Evolutionary conservation across 1,139 yeast species (phyloP).

Genomic region (Kodamaea derodonti): DNA sequence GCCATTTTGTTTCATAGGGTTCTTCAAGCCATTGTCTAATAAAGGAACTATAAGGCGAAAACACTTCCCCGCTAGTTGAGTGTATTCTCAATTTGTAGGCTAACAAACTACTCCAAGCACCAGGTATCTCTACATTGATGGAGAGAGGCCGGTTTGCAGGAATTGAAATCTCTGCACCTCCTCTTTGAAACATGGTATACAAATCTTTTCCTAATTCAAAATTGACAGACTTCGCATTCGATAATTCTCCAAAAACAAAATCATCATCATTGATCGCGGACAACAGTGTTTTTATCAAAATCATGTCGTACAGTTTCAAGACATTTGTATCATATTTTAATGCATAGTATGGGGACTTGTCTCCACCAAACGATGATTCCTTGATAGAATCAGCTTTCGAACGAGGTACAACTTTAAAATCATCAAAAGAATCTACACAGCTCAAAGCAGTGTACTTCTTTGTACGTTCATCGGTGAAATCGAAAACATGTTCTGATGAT

Average conservation of each 20-base stretch:
- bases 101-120: conserved; percentile 60
- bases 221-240: conserved; percentile 18
- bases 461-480: conserved; percentile 21
- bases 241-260: conserved; percentile 36
- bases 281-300: conserved; percentile 37
- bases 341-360: conserved; percentile 42
- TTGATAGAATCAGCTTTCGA: conserved; percentile 32
- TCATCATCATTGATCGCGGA: conserved; percentile 19
- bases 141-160: conserved; percentile 46
- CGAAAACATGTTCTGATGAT: conserved; percentile 9
- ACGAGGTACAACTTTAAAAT: conserved; percentile 42
- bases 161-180: conserved; percentile 36
- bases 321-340: conserved; percentile 34
- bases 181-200: conserved; percentile 25
- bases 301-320: conserved; percentile 40
- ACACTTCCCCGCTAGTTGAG: conserved; percentile 9
- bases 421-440: conserved; percentile 41
- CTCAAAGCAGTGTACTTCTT: conserved; percentile 21
- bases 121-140: conserved; percentile 46
- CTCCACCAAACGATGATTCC: conserved; percentile 54
- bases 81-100: conserved; percentile 45
- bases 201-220: conserved; percentile 29
- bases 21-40: conserved; percentile 64
- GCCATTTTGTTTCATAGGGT: conserved; percentile 78
- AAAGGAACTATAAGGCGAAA: conserved; percentile 50